A percentile compares a stretch with the other conserved stretches of the same genome.
Conservation (phyloP, 805 yeast genomes). For the Metschnikowia drakensbergensis region DNA sequence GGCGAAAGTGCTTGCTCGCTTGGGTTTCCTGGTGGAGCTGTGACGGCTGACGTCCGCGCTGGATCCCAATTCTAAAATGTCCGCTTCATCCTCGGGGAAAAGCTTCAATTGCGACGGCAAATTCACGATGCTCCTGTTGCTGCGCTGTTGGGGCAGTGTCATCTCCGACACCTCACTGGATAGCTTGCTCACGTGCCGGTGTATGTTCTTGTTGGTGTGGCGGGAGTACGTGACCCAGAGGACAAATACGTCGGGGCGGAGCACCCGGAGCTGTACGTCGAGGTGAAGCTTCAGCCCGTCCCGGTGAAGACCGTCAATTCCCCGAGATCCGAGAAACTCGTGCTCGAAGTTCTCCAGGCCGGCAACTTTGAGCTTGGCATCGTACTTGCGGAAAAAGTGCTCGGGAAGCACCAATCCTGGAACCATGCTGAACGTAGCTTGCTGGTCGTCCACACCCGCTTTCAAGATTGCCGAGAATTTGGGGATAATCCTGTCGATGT, state of each 20-base stretch:
- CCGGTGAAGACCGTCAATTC: constrained; percentile 63
- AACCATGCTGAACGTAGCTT: constrained; percentile 21
- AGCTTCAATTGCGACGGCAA: constrained; percentile 57
- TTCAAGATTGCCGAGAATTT: constrained; percentile 48
- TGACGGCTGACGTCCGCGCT: constrained; percentile 29
- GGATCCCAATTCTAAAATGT: constrained; percentile 28
- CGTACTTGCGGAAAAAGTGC: constrained; percentile 76
- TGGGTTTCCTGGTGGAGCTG: constrained; percentile 33
- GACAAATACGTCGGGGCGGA: constrained; percentile 53
- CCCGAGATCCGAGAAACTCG: constrained; percentile 57
- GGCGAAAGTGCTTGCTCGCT: constrained; percentile 24
- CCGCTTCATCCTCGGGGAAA: constrained; percentile 35
- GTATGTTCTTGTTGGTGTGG: constrained; percentile 22
- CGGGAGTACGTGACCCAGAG: constrained; percentile 88
- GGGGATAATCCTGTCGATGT: constrained; percentile 61
- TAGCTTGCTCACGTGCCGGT: constrained; percentile 26
- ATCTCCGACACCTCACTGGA: constrained; percentile 9
- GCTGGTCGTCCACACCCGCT: constrained; percentile 32
- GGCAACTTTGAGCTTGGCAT: constrained; percentile 38
- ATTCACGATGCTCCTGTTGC: constrained; percentile 18
- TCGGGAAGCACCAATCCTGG: constrained; percentile 87
- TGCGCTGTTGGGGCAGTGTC: constrained; percentile 9
- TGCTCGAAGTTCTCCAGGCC: constrained; percentile 35
- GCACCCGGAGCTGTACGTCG: constrained; percentile 78
- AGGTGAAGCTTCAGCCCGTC: constrained; percentile 65